Evolutionary conservation across 305 asterid genomes (phyloP).

Genomic region (Rubia tinctorum): DNA sequence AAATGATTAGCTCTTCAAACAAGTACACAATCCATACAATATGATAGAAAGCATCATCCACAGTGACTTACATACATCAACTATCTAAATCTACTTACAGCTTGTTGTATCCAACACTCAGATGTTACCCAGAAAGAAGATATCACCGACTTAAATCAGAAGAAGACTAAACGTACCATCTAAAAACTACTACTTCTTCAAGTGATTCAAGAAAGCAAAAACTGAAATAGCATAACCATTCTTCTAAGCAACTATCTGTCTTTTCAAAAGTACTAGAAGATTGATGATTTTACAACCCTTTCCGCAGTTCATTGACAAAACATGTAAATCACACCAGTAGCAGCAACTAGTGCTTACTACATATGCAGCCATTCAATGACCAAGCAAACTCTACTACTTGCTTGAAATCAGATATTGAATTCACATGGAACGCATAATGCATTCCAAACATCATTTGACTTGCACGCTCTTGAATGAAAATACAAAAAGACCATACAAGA

Average conservation of each 20-base stretch:
- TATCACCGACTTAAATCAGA: background rate
- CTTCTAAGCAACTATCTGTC: background rate
- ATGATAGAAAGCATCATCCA: too few species aligned
- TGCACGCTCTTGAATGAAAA: too few species aligned
- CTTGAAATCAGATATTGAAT: too few species aligned
- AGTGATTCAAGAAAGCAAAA: background rate
- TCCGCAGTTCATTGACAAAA: background rate
- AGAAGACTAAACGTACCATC: background rate
- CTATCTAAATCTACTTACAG: too few species aligned
- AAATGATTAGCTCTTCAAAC: too few species aligned
- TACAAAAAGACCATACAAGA: too few species aligned
- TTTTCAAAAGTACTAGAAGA: background rate
- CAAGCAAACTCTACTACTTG: constrained; percentile 5
- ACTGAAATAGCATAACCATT: background rate
- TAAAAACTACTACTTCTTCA: background rate
- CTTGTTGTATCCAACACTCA: too few species aligned
- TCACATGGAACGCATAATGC: too few species aligned
- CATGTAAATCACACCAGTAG: constrained; percentile 5
- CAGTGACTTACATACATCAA: too few species aligned
- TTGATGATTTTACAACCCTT: background rate
- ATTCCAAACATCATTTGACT: too few species aligned
- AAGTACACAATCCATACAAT: too few species aligned
- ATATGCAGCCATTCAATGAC: constrained; percentile 7
- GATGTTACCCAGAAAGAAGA: too few species aligned
- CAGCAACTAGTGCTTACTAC: constrained; percentile 7